phyloP scores from a whole-genome alignment of 306 rosid genomes.

The Vigna reflexopilosa region DNA sequence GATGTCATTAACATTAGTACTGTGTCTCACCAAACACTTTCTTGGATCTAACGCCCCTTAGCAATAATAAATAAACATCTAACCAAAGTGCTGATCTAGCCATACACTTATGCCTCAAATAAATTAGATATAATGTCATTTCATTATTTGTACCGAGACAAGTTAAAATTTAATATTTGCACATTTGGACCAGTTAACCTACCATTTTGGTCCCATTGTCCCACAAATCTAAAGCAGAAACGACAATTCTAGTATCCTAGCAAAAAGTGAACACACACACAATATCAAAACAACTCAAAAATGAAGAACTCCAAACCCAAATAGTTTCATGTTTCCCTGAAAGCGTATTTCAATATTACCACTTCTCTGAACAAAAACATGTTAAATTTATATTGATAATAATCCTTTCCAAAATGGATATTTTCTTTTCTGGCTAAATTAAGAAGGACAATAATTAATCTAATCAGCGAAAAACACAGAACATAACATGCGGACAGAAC shows the following conservation, averaged over 20 bases:
- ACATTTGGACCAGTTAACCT: slow-evolving; percentile 38
- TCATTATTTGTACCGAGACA: slow-evolving; percentile 37
- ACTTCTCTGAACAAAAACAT: not conserved
- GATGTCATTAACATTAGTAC: slow-evolving; percentile 42
- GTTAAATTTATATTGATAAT: not conserved
- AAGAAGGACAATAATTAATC: slow-evolving; percentile 10
- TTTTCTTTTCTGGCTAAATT: slow-evolving; percentile 1
- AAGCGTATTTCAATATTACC: slow-evolving; percentile 9
- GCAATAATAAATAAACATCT: slow-evolving; percentile 37
- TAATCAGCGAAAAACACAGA: slow-evolving; percentile 3
- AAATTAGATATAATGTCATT: not conserved
- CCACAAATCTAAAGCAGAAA: slow-evolving; percentile 42
- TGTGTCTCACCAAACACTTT: slow-evolving; percentile 50
- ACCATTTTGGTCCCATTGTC: slow-evolving; percentile 48
- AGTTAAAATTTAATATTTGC: slow-evolving; percentile 35
- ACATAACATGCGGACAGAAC: slow-evolving; percentile 23
- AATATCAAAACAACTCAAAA: slow-evolving; percentile 7
- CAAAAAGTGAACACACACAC: not conserved
- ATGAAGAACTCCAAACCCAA: slow-evolving; percentile 32
- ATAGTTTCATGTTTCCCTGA: slow-evolving; percentile 14
- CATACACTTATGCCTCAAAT: slow-evolving; percentile 36
- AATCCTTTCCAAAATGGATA: slow-evolving; percentile 1
- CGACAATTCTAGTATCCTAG: slow-evolving; percentile 28
- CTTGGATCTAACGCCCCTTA: slow-evolving; percentile 58
- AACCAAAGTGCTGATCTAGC: slow-evolving; percentile 45